Evolutionary conservation across 257 asterid genomes (phyloP), one percentile per base, ranked within the genome.

Genomic region (Ehretia macrophylla): DNA sequence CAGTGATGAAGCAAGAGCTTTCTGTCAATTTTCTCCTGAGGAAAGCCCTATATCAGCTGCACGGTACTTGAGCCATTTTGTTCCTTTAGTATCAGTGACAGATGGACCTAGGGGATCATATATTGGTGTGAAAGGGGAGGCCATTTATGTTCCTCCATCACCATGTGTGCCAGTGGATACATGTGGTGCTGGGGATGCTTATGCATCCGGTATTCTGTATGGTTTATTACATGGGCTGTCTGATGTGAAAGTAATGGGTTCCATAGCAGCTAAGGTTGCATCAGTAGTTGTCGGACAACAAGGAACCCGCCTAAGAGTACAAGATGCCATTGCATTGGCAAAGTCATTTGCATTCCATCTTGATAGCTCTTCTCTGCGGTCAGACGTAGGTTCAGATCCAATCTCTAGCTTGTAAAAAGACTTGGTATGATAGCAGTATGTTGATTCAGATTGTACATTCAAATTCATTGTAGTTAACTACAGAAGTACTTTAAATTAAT

Each of bases 131-230:
- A 92, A 85, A 69, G 99, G 99, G 68, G 97, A 88, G 67, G 95
- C 89, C 14, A 71, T 89, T 12, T 92, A 83, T 66, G 75, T 92
- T 57, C 99, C 97, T 62, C 96, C 99, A n/a, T 74, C 95, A 16
- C 94, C 86, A 5, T 92, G 99, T 56, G 75, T 60, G 51, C 85
- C 97, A 0, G 72, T 81, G 20, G 99, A 92, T 65, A 92, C 97
- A 40, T 92, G 99, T 75, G 99, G 99, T 42, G 99, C 99, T 32
- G 99, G 99, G 53, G 99, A 92, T 78, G 99, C 97, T 38, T 92
- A 92, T 64, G 99, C 99, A 51, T 84, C 99, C 11, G 99, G 99
- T 59, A 72, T 92, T 51, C 77, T 92, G 64, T 92, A 92, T 56
- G 90, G 97, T 51, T 39, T 92, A 38, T 71, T 83, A 35, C 76